Evolutionary conservation across 2,329 filamentous ascomycete species (phyloP).

Genomic region (Sporothrix dimorphospora): DNA sequence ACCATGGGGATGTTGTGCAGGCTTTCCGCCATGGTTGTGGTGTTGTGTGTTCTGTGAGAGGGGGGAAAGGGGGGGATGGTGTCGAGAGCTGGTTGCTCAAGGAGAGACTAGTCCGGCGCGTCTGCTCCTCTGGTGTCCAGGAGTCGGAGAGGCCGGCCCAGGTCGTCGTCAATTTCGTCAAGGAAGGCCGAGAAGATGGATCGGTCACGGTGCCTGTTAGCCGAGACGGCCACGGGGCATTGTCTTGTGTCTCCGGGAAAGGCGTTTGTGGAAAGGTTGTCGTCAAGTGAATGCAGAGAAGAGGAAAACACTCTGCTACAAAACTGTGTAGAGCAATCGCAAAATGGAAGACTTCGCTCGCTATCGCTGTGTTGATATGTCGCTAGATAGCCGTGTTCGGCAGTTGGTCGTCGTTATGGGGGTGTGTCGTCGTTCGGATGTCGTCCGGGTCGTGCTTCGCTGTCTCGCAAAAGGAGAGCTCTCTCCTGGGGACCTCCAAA

Average conservation of each 20-base stretch:
- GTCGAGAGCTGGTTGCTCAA: not conserved
- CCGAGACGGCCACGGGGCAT: slow-evolving; percentile 31
- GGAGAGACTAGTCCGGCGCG: not conserved
- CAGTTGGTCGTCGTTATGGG: slow-evolving; percentile 4
- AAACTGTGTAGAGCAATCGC: not conserved
- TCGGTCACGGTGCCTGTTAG: slow-evolving; percentile 25
- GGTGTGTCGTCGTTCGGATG: slow-evolving; percentile 6
- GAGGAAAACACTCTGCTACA: not conserved
- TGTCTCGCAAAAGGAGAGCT: slow-evolving; percentile 23
- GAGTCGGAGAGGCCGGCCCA: not conserved
- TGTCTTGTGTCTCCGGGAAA: slow-evolving; percentile 14
- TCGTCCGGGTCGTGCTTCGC: slow-evolving; percentile 16
- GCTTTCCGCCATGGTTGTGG: slow-evolving; percentile 55
- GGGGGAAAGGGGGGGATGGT: not conserved
- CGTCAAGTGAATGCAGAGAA: not conserved
- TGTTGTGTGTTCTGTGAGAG: slow-evolving; percentile 9
- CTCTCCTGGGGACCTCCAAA: slow-evolving; percentile 15
- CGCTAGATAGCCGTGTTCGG: not conserved
- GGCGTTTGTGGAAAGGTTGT: not conserved
- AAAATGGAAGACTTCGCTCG: not conserved
- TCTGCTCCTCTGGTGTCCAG: not conserved
- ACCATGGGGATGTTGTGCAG: slow-evolving; percentile 98
- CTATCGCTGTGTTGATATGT: not conserved
- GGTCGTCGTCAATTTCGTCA: not conserved
- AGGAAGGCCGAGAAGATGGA: not conserved